Conservation (phyloP, 2,329 filamentous ascomycete genomes). For the Lachnellula hyalina region DNA sequence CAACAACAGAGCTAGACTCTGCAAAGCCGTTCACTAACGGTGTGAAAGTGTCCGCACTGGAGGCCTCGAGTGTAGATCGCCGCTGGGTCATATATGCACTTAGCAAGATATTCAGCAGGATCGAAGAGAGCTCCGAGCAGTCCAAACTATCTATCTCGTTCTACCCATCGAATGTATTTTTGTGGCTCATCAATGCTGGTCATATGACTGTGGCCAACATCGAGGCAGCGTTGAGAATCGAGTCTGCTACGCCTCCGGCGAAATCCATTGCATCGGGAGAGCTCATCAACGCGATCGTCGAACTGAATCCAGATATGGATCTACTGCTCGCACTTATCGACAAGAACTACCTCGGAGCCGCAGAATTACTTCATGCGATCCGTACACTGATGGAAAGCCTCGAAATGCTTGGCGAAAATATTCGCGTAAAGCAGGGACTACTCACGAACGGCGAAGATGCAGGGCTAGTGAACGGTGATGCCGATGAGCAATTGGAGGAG, state of each 20-base stretch:
- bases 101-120: conserved; percentile 40
- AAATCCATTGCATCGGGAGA: conserved; percentile 50
- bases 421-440: conserved; percentile 19
- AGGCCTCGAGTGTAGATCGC: conserved; percentile 52
- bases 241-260: conserved; percentile 33
- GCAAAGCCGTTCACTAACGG: conserved; percentile 6
- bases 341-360: conserved; percentile 57
- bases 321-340: conserved; percentile 61
- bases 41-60: conserved; percentile 1
- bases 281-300: conserved; percentile 55
- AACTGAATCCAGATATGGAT: conserved; percentile 64
- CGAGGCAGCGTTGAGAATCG: conserved; percentile 50
- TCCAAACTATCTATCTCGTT: conserved; percentile 36
- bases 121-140: conserved; percentile 9
- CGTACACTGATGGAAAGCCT: conserved; percentile 64
- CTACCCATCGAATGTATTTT: conserved; percentile 46
- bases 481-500: conserved; percentile 38
- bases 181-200: conserved; percentile 55
- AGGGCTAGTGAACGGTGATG: conserved; percentile 6
- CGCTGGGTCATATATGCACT: conserved; percentile 56
- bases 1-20: conserved; percentile 1
- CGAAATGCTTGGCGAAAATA: conserved; percentile 40
- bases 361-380: conserved; percentile 62
- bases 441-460: conserved; percentile 20
- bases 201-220: conserved; percentile 56